Conservation (phyloP, 2,329 filamentous ascomycete genomes). For the Emergomyces pasteurianus region DNA sequence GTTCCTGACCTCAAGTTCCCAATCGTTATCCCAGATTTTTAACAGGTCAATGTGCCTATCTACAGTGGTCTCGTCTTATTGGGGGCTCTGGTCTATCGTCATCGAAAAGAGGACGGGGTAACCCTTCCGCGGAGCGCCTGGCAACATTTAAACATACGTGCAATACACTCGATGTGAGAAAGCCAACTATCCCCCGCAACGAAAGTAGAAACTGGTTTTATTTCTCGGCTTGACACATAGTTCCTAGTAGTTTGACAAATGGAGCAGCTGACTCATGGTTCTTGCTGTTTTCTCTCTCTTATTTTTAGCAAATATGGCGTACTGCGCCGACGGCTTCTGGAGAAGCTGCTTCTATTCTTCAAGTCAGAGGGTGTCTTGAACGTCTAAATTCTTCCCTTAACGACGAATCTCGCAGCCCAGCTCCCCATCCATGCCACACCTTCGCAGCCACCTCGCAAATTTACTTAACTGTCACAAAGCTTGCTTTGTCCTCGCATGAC, state of each 20-base stretch:
- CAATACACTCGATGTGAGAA: conserved; percentile 44
- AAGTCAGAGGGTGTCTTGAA: conserved; percentile 42
- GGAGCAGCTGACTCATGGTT: conserved; percentile 3
- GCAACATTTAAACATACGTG: conserved; percentile 50
- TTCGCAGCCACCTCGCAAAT: conserved; percentile 80
- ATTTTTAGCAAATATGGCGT: conserved; percentile 52
- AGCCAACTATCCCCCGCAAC: not conserved
- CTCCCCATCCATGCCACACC: conserved; percentile 82
- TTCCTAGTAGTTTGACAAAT: not conserved
- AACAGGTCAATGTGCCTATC: conserved; percentile 1
- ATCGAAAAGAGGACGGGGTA: conserved; percentile 38
- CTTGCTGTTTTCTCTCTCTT: not conserved
- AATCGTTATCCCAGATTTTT: not conserved
- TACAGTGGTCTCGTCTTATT: conserved; percentile 50
- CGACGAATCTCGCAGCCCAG: conserved; percentile 77
- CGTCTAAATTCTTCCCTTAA: conserved; percentile 57
- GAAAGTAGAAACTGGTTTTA: not conserved
- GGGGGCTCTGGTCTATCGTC: conserved; percentile 40
- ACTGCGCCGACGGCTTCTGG: conserved; percentile 37
- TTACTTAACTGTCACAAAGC: conserved; percentile 79
- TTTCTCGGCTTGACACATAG: not conserved
- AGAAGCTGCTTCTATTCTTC: conserved; percentile 40
- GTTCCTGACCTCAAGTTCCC: conserved; percentile 12
- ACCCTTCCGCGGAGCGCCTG: conserved; percentile 49
- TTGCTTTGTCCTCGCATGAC: conserved; percentile 73